Base-by-base conservation (phyloP, 768 basidiomycete species). In the Grammothele lineata region DNA sequence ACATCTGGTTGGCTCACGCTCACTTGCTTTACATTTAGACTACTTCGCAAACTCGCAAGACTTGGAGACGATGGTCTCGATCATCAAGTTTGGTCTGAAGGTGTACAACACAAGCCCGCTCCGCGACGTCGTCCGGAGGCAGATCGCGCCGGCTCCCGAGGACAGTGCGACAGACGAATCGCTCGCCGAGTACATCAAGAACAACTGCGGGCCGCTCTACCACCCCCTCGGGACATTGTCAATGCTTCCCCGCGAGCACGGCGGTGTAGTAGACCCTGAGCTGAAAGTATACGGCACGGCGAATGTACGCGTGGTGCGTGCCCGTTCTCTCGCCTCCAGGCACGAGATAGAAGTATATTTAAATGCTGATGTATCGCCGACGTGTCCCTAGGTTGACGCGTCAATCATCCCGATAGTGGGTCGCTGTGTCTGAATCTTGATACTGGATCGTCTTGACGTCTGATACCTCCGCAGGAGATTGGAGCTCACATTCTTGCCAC, bases 31-130 rank as follows among this genome's bases (percentile, higher is more conserved):
- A 21, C 3, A 19, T 27, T 8, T 37, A 48, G 47, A 50, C n/a
- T 50, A 45, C 32, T 50, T 50, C 33, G 37, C 43, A 6, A 50
- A 45, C 43, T 38, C 49, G 24, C 30, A 32, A 7, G 49, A 50
- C 17, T 18, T 50, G 23, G 38, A 50, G 19, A 8, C 43, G 22
- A 23, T 50, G n/a, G 21, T 48, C 26, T 26, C 35, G 1, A 14
- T 43, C 35, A n/a, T 43, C 24, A 43, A 33, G 23, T 43, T 48
- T 22, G 32, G 24, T 5, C 36, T 48, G 18, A 41, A 41, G 18
- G 24, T 41, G 27, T 32, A 32, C 27, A 27, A n/a, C 5, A 30
- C 27, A 14, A 19, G 26, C 17, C 40, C 40, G 26, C 19, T 27
- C 26, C 7, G n/a, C 9, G 40, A 41, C 15, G 15, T 17, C 14